A percentile compares a stretch with the other conserved stretches of the same genome.
These are phyloP conservation scores for thale cress (Arabidopsis thaliana) DNA, from an alignment of 345 rosid genomes.

Conservation along the genomic window TAIR10.1 NC_003070.9:24491001-24491500, in stretches of 20 bases:
- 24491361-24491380: background rate
- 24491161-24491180: background rate
- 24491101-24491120: no score
- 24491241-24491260: conserved; percentile 61
- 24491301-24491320: conserved; percentile 76
- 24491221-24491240: conserved; percentile 35
- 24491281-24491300: conserved; percentile 69
- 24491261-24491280: conserved; percentile 66
- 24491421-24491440: conserved; percentile 80
- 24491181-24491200: background rate
- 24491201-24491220: conserved; percentile 12
- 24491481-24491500: conserved; percentile 68
- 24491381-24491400: background rate
- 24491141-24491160: background rate
- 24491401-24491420: conserved; percentile 33
- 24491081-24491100: background rate
- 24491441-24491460: conserved; percentile 67
- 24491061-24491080: background rate
- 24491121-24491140: background rate
- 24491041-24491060: background rate
- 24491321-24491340: conserved; percentile 84
- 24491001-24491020: conserved; percentile 98
- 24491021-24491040: background rate
- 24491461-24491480: conserved; percentile 89
- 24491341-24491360: conserved; percentile 33